phyloP scores from a whole-genome alignment of 2,329 filamentous ascomycete genomes.

The Lecanoromycetidae sp. region DNA sequence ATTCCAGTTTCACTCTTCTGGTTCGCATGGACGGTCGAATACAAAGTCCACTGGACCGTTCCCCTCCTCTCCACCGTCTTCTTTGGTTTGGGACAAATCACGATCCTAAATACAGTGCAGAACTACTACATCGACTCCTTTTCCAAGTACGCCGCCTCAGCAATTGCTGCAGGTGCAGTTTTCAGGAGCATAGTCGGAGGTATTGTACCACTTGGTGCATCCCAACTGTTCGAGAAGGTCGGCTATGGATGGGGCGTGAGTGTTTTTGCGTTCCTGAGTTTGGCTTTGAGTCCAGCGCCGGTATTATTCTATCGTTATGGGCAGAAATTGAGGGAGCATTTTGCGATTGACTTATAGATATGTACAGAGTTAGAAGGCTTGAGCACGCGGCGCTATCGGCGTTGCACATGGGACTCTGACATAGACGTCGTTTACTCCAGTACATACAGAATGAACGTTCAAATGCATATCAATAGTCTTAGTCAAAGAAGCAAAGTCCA shows the following conservation, averaged over 20 bases:
- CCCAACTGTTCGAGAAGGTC: slow-evolving; percentile 23
- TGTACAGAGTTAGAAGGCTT: background rate
- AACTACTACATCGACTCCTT: slow-evolving; percentile 42
- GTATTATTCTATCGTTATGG: slow-evolving; percentile 36
- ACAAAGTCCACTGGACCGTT: slow-evolving; percentile 28
- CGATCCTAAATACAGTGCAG: slow-evolving; percentile 37
- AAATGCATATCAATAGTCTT: too few species aligned
- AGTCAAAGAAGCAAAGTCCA: too few species aligned
- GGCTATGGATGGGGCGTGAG: slow-evolving; percentile 26
- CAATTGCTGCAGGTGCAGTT: slow-evolving; percentile 26
- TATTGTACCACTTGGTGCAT: slow-evolving; percentile 27
- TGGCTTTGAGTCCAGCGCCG: slow-evolving; percentile 31
- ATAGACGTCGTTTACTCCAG: too few species aligned
- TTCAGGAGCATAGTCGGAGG: slow-evolving; percentile 25
- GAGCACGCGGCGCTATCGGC: background rate
- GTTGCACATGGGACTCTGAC: too few species aligned
- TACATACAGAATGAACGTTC: too few species aligned
- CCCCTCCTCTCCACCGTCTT: slow-evolving; percentile 33
- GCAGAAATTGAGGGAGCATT: slow-evolving; percentile 34
- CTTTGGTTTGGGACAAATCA: slow-evolving; percentile 34
- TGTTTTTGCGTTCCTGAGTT: slow-evolving; percentile 24
- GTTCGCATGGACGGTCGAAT: slow-evolving; percentile 31
- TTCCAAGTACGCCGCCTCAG: slow-evolving; percentile 27
- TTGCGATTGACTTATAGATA: slow-evolving; percentile 26
- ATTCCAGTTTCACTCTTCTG: slow-evolving; percentile 34